Conservation (phyloP, 345 rosid species). For the Rhodamnia rubescens region DNA sequence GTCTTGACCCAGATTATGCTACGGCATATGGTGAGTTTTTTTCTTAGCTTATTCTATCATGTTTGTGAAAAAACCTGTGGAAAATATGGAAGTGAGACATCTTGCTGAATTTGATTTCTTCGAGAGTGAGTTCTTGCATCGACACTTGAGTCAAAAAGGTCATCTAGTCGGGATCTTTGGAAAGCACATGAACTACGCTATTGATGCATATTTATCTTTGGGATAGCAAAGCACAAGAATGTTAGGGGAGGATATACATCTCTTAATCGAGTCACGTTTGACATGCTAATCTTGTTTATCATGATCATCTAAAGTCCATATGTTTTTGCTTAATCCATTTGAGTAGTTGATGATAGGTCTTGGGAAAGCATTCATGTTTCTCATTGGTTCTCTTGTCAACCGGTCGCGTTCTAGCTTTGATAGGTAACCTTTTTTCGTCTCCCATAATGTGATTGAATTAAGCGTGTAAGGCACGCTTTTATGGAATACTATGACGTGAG, state of each 20-base stretch:
- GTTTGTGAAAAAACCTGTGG: too few species aligned
- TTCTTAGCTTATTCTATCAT: too few species aligned
- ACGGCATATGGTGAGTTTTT: too few species aligned
- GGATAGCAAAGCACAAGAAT: too few species aligned
- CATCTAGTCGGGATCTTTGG: too few species aligned
- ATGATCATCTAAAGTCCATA: background rate
- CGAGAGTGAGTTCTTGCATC: too few species aligned
- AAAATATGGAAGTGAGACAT: too few species aligned
- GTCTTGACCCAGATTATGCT: too few species aligned
- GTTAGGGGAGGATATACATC: conserved; percentile 32
- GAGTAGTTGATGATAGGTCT: conserved; percentile 15
- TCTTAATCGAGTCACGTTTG: conserved; percentile 20
- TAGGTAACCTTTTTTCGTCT: conserved; percentile 12
- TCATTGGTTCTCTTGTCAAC: conserved; percentile 17
- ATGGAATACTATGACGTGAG: background rate
- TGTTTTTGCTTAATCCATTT: background rate
- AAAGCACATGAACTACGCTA: too few species aligned
- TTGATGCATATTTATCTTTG: too few species aligned
- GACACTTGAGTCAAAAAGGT: too few species aligned
- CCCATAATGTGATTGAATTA: background rate
- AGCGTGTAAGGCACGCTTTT: background rate
- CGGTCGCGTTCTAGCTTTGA: conserved; percentile 23
- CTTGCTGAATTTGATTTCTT: too few species aligned
- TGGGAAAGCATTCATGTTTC: conserved; percentile 16
- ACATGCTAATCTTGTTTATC: background rate